Evolutionary conservation across 495 filamentous ascomycete genomes (phyloP).

Genomic region (Penicillium turbatum): DNA sequence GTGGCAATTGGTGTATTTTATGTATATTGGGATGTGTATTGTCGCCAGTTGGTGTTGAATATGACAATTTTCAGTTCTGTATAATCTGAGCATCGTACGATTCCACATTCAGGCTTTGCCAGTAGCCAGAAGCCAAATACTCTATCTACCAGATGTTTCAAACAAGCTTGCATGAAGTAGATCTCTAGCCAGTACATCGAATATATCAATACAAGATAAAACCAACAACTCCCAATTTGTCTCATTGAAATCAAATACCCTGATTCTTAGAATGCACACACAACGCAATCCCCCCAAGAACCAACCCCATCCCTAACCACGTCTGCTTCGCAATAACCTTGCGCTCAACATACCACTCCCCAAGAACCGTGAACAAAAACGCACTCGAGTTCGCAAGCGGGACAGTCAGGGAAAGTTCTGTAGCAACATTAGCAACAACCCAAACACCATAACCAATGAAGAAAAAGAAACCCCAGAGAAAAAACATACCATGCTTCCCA

Average conservation of each 20-base stretch:
- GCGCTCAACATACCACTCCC: constrained; percentile 90
- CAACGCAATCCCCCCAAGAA: constrained; percentile 76
- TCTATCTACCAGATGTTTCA: no score
- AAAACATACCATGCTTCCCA: constrained; percentile 75
- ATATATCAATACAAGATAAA: not conserved
- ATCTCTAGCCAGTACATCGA: not conserved
- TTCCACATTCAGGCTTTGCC: no score
- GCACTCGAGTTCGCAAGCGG: constrained; percentile 92
- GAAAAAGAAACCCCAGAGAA: not conserved
- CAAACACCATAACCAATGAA: not conserved
- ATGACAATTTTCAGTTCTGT: no score
- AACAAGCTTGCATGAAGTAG: not conserved
- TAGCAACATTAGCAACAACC: not conserved
- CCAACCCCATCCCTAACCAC: constrained; percentile 80
- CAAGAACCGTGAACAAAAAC: constrained; percentile 90
- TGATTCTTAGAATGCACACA: constrained; percentile 65
- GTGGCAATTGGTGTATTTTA: constrained; percentile 7
- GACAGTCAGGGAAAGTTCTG: constrained; percentile 88
- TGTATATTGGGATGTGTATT: constrained; percentile 17
- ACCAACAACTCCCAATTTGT: not conserved
- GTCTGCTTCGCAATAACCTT: constrained; percentile 88
- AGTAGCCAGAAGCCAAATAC: no score
- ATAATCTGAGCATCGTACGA: no score
- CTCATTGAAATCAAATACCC: constrained; percentile 4
- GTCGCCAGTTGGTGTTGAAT: not conserved